phyloP scores from a whole-genome alignment of 768 basidiomycete species.

The Boletus rufocinnamomeus region DNA sequence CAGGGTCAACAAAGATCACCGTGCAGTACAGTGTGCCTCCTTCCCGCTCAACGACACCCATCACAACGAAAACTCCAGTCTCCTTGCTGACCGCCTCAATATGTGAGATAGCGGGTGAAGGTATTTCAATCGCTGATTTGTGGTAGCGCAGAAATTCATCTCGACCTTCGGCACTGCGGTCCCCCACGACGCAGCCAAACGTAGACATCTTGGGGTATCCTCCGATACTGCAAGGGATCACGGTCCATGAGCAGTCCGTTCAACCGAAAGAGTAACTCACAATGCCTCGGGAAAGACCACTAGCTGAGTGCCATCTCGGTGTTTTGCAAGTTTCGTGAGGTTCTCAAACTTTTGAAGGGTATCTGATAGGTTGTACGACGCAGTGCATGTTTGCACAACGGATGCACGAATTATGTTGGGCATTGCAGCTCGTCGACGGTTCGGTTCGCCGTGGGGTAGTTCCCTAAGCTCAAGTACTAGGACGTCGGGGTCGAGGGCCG shows the following conservation, averaged over 20 bases:
- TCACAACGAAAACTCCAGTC: conserved; percentile 54
- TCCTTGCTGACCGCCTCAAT: conserved; percentile 52
- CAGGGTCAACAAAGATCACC: conserved; percentile 55
- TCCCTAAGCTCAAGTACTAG: neutral
- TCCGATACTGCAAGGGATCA: conserved; percentile 42
- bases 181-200: conserved; percentile 47
- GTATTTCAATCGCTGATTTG: conserved; percentile 56
- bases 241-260: neutral
- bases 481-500: neutral
- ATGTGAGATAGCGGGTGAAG: conserved; percentile 48
- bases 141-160: conserved; percentile 61
- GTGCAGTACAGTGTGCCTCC: conserved; percentile 65
- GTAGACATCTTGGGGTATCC: conserved; percentile 62
- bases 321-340: conserved; percentile 46
- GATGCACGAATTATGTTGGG: conserved; percentile 46
- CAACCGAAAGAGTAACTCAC: conserved; percentile 34
- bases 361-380: conserved; percentile 44
- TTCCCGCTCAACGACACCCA: conserved; percentile 61
- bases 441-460: neutral
- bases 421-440: conserved; percentile 15
- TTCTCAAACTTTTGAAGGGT: conserved; percentile 53
- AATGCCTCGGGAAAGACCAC: conserved; percentile 62
- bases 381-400: conserved; percentile 54
- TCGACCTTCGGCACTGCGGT: conserved; percentile 49
- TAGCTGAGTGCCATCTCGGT: conserved; percentile 48